These are phyloP conservation scores for Endotrypanum monterogeii DNA, from an alignment of 208 protist species.

Conservation along the genomic window DNA sequence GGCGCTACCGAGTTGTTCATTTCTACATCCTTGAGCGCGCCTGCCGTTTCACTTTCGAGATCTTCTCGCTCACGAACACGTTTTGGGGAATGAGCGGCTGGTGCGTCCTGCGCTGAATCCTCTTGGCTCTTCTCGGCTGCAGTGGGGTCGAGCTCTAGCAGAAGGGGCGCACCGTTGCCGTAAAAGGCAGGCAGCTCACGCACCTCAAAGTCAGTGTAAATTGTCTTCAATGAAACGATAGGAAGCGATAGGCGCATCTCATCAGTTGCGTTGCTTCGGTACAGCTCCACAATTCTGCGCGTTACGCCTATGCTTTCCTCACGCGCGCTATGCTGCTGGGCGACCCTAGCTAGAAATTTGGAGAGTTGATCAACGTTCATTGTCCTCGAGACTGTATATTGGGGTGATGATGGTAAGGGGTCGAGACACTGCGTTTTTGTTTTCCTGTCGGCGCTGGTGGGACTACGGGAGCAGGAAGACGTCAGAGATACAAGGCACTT, in stretches of 20 bases:
- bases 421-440: not conserved
- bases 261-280: constrained; percentile 15
- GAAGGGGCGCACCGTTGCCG: constrained; percentile 60
- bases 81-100: not conserved
- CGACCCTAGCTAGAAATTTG: constrained; percentile 12
- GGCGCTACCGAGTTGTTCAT: not conserved
- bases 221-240: constrained; percentile 72
- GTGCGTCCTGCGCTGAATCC: not conserved
- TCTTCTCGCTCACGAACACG: constrained; percentile 12
- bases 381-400: not conserved
- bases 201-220: constrained; percentile 90
- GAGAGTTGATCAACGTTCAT: constrained; percentile 4
- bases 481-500: not conserved
- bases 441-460: not conserved
- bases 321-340: constrained; percentile 24
- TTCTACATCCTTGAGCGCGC: not conserved
- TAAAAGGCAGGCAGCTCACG: constrained; percentile 74
- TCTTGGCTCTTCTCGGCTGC: not conserved
- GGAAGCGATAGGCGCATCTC: constrained; percentile 14
- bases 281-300: constrained; percentile 47
- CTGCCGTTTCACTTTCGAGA: not conserved
- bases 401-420: not conserved
- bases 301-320: constrained; percentile 69
- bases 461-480: not conserved
- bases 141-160: constrained; percentile 41